Conservation (phyloP, 129 eudicot species). For the Tagetes patula region DNA sequence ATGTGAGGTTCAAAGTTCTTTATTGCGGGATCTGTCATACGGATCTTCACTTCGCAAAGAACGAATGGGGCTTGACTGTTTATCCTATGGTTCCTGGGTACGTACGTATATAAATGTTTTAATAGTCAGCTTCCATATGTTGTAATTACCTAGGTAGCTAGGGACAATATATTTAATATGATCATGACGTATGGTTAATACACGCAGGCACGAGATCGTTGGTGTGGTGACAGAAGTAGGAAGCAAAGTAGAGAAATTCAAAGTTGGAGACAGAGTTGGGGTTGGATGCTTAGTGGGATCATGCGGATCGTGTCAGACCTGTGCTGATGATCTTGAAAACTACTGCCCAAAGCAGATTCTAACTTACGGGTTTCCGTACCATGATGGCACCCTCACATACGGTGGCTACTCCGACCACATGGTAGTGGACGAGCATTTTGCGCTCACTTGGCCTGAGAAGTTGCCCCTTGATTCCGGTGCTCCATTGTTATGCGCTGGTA, state of each 20-base stretch:
- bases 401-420: slow-evolving; percentile 17
- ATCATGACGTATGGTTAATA: not conserved
- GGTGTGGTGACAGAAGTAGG: slow-evolving; percentile 15
- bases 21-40: no score
- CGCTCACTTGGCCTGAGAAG: not conserved
- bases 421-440: slow-evolving; percentile 6
- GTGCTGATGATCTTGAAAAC: slow-evolving; percentile 1
- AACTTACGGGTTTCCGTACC: not conserved
- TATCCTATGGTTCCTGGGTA: no score
- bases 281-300: slow-evolving; percentile 7
- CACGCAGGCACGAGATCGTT: slow-evolving; percentile 7
- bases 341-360: not conserved
- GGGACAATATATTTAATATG: no score
- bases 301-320: slow-evolving; percentile 5
- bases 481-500: not conserved
- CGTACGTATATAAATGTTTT: no score
- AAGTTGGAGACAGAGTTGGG: slow-evolving; percentile 1
- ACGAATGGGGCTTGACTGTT: no score
- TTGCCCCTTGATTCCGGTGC: slow-evolving; percentile 7
- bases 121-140: no score
- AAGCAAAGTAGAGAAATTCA: slow-evolving; percentile 3
- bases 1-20: no score
- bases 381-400: slow-evolving; percentile 1
- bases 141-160: no score
- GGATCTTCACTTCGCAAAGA: no score